Evolutionary conservation across 2,329 filamentous ascomycete genomes (phyloP), one percentile per base, ranked within the genome.

Genomic region (Exophiala sideris): DNA sequence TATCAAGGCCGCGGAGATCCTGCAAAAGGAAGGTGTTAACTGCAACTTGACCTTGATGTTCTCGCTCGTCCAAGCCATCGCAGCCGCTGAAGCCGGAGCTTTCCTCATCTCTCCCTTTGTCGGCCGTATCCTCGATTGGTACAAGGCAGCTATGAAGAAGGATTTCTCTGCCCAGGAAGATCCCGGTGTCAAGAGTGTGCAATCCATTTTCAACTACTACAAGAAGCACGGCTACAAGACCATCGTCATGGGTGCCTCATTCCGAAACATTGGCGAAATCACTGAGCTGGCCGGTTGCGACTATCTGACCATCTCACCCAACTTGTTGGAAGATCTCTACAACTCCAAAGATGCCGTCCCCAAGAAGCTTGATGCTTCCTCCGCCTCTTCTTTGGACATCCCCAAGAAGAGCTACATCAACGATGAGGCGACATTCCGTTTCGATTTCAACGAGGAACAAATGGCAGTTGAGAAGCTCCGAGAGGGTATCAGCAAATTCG

Each of bases 81-180:
- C 89, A 65, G 92, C 89, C 69, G 94, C 94, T 59, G 94, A 99
- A 83, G 94, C 94, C 65, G 85, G 84, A 69, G 91, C 92, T 67
- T 97, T 88, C 87, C 88, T 99, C 72, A 97, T 99, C 80, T 97
- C 94, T 47, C 94, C 94, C 74, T 99, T 97, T 79, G 94, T 99
- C 66, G 94, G 94, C 75, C 91, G 94, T 73, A 99, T 99, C 72
- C 88, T 99, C 66, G 94, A 99, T 80, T 99, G 92, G 92, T 96
- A 87, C 89, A 99, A 99, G 89, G 89, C 89, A 56, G 79, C 85
- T 67, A 89, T 85, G 75, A 95, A 95, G 86, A 91, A 95, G 84
- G 88, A 94, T 65, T 99, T 91, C 85, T 70, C 80, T 72, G 83
- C 90, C 74, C 79, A 88, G 76, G 89, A 95, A 74, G 94, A 99